Percentiles rank a stretch among this genome's conserved stretches.
Evolutionary conservation across 2,329 filamentous ascomycete species (phyloP).

Genomic region (Stemphylium vesicarium): DNA sequence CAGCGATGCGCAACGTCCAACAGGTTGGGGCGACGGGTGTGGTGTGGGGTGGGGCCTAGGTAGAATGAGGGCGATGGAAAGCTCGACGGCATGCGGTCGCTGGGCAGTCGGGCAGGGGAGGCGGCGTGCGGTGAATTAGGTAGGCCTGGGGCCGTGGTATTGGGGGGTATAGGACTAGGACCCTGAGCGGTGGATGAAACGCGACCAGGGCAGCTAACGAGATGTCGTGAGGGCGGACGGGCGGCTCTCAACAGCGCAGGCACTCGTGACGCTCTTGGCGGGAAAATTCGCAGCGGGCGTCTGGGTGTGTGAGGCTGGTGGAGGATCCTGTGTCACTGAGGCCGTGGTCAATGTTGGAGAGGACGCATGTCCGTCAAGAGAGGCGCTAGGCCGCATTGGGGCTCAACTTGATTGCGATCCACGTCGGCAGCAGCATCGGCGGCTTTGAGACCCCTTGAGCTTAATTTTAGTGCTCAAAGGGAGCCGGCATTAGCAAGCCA

Average conservation of each 20-base stretch:
- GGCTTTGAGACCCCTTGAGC: conserved; percentile 4
- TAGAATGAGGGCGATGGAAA: conserved; percentile 16
- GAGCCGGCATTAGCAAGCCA: conserved; percentile 2
- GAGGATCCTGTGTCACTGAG: conserved; percentile 14
- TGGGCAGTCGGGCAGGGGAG: conserved; percentile 5
- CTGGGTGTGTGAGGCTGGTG: conserved; percentile 1
- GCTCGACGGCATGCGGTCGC: conserved; percentile 21
- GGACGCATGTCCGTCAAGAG: conserved; percentile 8
- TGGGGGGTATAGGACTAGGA: conserved; percentile 22
- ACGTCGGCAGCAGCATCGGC: conserved; percentile 12
- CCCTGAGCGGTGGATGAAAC: conserved; percentile 38
- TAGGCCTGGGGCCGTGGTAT: conserved; percentile 9
- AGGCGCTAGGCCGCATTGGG: conserved; percentile 13
- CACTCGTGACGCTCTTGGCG: not conserved
- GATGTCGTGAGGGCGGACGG: not conserved
- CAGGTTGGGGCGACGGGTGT: conserved; percentile 13
- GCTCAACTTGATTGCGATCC: conserved; percentile 12
- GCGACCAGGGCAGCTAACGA: conserved; percentile 27
- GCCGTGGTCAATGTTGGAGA: conserved; percentile 15
- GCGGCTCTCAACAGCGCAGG: conserved; percentile 11
- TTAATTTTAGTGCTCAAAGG: not conserved
- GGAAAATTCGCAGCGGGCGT: conserved; percentile 5
- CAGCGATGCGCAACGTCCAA: conserved; percentile 12
- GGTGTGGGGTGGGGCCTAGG: conserved; percentile 15
- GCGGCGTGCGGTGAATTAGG: conserved; percentile 13